Percentiles rank a stretch among this genome's conserved stretches.
These are phyloP conservation scores for Volvariella volvacea DNA, from an alignment of 1,284 basidiomycete genomes.

Conservation along the genomic window DNA sequence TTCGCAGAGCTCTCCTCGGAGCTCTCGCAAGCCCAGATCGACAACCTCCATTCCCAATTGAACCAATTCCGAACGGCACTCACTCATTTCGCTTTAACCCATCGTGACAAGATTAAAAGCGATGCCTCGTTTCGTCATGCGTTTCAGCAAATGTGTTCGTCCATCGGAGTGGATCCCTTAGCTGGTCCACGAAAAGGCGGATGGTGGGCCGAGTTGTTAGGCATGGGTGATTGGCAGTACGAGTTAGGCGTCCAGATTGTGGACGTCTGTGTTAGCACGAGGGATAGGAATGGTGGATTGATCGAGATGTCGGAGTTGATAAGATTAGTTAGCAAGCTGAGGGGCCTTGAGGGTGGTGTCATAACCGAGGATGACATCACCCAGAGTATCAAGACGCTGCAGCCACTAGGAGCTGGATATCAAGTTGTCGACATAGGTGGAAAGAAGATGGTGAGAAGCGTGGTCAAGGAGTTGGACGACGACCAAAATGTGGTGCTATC, in stretches of 20 bases:
- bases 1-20: slow-evolving; percentile 79
- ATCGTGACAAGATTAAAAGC: slow-evolving; percentile 79
- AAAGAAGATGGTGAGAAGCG: slow-evolving; percentile 64
- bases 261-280: slow-evolving; percentile 88
- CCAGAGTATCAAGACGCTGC: slow-evolving; percentile 81
- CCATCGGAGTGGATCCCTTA: slow-evolving; percentile 93
- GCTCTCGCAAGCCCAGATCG: slow-evolving; percentile 72
- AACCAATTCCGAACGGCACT: slow-evolving; percentile 81
- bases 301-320: slow-evolving; percentile 88
- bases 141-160: slow-evolving; percentile 95
- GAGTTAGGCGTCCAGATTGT: slow-evolving; percentile 97
- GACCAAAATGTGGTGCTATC: slow-evolving; percentile 76
- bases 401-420: slow-evolving; percentile 88
- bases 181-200: slow-evolving; percentile 80
- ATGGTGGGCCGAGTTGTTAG: slow-evolving; percentile 86
- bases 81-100: slow-evolving; percentile 73
- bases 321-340: slow-evolving; percentile 67
- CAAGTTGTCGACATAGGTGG: slow-evolving; percentile 72
- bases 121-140: slow-evolving; percentile 88
- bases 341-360: slow-evolving; percentile 57
- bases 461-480: slow-evolving; percentile 74
- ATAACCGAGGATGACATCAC: slow-evolving; percentile 83
- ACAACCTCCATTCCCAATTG: slow-evolving; percentile 78
- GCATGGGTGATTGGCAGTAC: slow-evolving; percentile 90
- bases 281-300: slow-evolving; percentile 86